These are phyloP conservation scores for Zopfochytrium polystomum DNA, from an alignment of 371 early-diverging fungal genomes.

Conservation along the genomic window DNA sequence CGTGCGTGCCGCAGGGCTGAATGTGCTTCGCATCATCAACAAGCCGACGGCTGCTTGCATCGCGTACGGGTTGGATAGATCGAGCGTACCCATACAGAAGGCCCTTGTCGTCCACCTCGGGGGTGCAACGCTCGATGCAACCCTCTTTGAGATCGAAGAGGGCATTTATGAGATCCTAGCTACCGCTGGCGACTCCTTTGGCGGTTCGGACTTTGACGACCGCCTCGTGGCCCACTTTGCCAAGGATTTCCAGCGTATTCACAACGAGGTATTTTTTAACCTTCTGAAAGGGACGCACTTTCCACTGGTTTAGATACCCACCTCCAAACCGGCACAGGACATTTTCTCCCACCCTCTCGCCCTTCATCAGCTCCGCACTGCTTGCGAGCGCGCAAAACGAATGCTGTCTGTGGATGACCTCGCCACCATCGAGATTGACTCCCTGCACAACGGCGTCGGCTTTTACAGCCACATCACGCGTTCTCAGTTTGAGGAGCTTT, in stretches of 20 bases:
- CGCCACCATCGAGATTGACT: background rate
- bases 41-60: conserved; percentile 98
- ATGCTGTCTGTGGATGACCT: background rate
- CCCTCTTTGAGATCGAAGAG: conserved; percentile 82
- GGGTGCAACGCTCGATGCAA: conserved; percentile 94
- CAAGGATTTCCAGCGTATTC: conserved; percentile 24
- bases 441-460: background rate
- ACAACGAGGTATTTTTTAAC: background rate
- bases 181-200: conserved; percentile 88
- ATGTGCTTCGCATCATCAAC: conserved; percentile 95
- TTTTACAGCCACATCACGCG: background rate
- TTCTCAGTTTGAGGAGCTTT: conserved; percentile 84
- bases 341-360: too few species aligned
- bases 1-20: conserved; percentile 89
- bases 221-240: conserved; percentile 47
- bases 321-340: too few species aligned
- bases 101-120: conserved; percentile 89
- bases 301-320: too few species aligned
- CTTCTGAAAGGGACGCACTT: too few species aligned
- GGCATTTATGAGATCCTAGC: conserved; percentile 85
- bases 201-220: conserved; percentile 94
- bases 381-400: background rate
- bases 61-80: conserved; percentile 93
- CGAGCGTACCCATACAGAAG: conserved; percentile 23
- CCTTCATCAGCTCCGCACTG: background rate